Evolutionary conservation across 768 basidiomycete genomes (phyloP).

Genomic region (Russula sp.): DNA sequence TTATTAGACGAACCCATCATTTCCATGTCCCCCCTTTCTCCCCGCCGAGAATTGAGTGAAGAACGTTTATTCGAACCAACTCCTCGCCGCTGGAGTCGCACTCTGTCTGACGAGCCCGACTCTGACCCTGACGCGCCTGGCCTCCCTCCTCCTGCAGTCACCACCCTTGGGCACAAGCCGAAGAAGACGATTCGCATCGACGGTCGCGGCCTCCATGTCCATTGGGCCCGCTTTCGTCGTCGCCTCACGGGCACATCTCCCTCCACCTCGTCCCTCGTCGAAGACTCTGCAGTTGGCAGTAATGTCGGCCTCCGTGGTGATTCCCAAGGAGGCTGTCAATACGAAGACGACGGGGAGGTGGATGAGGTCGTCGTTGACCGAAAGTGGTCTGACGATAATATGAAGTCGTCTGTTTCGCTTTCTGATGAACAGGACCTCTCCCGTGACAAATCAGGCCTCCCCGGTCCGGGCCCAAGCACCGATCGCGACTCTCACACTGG

Average conservation of each 20-base stretch:
- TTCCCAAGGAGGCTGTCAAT: conserved; percentile 30
- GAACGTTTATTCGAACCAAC: not conserved
- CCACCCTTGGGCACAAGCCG: conserved; percentile 28
- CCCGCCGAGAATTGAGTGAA: not conserved
- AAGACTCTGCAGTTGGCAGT: conserved; percentile 28
- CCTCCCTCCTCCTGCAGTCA: conserved; percentile 18
- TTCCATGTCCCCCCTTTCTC: conserved; percentile 10
- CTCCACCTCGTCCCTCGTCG: conserved; percentile 33
- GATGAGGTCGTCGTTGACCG: conserved; percentile 76
- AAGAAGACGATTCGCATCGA: conserved; percentile 37
- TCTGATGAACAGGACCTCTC: conserved; percentile 49
- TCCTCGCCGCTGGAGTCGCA: not conserved
- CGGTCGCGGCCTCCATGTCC: conserved; percentile 31
- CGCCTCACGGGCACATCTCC: conserved; percentile 51
- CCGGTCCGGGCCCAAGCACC: conserved; percentile 34
- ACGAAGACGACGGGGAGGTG: conserved; percentile 40
- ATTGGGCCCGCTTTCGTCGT: conserved; percentile 49
- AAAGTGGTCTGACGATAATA: conserved; percentile 55
- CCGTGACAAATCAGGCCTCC: conserved; percentile 43
- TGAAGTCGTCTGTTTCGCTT: conserved; percentile 46
- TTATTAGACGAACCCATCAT: conserved; percentile 16
- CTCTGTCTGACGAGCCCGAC: conserved; percentile 3
- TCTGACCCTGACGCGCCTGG: not conserved
- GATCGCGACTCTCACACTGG: conserved; percentile 34
- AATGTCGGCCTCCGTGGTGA: conserved; percentile 27